phyloP scores from a whole-genome alignment of 75 land plant species.

The Selaginella tamariscina region DNA sequence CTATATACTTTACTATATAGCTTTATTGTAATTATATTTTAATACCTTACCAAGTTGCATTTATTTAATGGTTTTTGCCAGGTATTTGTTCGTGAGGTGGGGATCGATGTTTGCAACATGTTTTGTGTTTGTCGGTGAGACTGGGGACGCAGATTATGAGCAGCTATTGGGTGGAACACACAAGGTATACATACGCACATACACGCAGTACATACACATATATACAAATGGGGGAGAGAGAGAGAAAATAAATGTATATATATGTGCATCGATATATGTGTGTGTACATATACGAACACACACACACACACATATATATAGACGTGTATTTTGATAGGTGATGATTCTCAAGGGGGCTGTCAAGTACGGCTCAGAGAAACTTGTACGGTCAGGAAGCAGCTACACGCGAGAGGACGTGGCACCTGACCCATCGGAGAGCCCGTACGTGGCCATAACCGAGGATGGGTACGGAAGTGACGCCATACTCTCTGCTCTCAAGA shows the following conservation, averaged over 20 bases:
- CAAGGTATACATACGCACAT: no score
- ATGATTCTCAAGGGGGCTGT: slow-evolving; percentile 45
- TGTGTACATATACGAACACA: no score
- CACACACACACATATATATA: no score
- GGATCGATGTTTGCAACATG: slow-evolving; percentile 44
- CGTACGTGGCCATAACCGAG: slow-evolving; percentile 35
- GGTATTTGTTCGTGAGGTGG: slow-evolving; percentile 74
- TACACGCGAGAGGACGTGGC: slow-evolving; percentile 55
- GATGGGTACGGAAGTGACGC: slow-evolving; percentile 21
- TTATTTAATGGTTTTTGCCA: no score
- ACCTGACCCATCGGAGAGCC: slow-evolving; percentile 34
- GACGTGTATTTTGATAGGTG: no score
- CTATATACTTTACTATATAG: no score
- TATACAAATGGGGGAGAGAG: no score
- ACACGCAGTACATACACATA: no score
- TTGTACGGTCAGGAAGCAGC: slow-evolving; percentile 27
- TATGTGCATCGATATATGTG: no score
- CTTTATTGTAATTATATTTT: no score
- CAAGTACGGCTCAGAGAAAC: slow-evolving; percentile 21
- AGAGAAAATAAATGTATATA: no score
- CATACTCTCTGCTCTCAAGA: slow-evolving; percentile 30
- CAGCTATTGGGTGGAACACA: slow-evolving; percentile 57
- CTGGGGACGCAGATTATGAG: slow-evolving; percentile 79
- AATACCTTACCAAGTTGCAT: no score
- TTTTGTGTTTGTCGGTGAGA: slow-evolving; percentile 70